A percentile compares a stretch with the other conserved stretches of the same genome.
Evolutionary conservation across 208 protist species (phyloP).

Genomic region (Trypanosoma rangeli): DNA sequence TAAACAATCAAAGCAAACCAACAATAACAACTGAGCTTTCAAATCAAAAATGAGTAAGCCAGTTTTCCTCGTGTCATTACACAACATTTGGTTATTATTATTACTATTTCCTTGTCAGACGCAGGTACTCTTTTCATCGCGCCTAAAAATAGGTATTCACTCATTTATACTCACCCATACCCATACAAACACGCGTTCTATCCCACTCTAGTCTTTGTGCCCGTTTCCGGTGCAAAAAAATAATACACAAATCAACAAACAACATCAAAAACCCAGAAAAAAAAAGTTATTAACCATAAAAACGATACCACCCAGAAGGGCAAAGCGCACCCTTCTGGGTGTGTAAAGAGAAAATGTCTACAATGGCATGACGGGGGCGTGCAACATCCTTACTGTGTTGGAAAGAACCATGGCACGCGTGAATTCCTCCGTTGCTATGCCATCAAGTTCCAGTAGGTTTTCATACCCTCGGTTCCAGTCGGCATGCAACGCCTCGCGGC

Average conservation of each 20-base stretch:
- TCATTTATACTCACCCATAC: not conserved
- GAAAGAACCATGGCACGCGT: not conserved
- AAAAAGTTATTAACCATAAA: not conserved
- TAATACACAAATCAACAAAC: not conserved
- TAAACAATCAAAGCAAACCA: no score
- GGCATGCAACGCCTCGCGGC: not conserved
- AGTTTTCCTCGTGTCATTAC: not conserved
- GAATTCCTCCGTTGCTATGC: conserved; percentile 6
- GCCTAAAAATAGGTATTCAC: not conserved
- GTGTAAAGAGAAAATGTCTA: not conserved
- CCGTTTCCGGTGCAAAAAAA: not conserved
- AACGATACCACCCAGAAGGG: not conserved
- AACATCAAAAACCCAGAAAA: not conserved
- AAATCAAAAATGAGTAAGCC: not conserved
- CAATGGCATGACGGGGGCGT: not conserved
- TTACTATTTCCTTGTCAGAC: not conserved
- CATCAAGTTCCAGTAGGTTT: conserved; percentile 17
- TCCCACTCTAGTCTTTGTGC: not conserved
- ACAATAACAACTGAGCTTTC: not conserved
- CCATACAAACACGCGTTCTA: not conserved
- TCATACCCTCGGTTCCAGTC: conserved; percentile 6
- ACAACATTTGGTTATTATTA: not conserved
- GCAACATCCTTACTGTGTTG: not conserved
- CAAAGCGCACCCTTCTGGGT: not conserved
- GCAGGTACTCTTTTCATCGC: not conserved